These are phyloP conservation scores for Glycine soja DNA, from an alignment of 306 rosid species.

Conservation along the genomic window DNA sequence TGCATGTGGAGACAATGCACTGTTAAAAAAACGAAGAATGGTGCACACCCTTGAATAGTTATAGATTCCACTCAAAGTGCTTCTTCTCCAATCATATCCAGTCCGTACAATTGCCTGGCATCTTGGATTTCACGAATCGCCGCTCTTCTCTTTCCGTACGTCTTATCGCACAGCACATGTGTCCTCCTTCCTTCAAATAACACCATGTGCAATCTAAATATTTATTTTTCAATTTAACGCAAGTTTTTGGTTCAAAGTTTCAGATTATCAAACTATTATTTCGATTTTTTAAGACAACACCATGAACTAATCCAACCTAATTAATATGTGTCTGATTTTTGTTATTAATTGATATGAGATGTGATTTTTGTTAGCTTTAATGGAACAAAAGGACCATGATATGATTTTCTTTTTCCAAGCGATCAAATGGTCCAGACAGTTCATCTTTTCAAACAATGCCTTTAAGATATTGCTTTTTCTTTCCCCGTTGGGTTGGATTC, in stretches of 20 bases:
- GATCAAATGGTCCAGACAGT: constrained; percentile 25
- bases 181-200: background rate
- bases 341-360: background rate
- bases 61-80: background rate
- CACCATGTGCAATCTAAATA: too few species aligned
- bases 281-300: background rate
- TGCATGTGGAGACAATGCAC: background rate
- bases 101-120: constrained; percentile 18
- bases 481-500: constrained; percentile 33
- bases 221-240: background rate
- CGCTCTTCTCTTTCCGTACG: constrained; percentile 33
- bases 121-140: background rate
- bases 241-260: background rate
- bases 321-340: background rate
- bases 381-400: constrained; percentile 18
- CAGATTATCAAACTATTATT: background rate
- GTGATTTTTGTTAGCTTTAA: background rate
- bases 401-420: background rate
- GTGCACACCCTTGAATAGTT: background rate
- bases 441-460: constrained; percentile 16
- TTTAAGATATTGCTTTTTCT: background rate
- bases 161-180: background rate
- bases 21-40: background rate
- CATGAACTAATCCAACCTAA: too few species aligned
- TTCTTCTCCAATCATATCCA: background rate